Base-by-base conservation (phyloP, 2,329 filamentous ascomycete genomes). In the Rhynchosporium agropyri region DNA sequence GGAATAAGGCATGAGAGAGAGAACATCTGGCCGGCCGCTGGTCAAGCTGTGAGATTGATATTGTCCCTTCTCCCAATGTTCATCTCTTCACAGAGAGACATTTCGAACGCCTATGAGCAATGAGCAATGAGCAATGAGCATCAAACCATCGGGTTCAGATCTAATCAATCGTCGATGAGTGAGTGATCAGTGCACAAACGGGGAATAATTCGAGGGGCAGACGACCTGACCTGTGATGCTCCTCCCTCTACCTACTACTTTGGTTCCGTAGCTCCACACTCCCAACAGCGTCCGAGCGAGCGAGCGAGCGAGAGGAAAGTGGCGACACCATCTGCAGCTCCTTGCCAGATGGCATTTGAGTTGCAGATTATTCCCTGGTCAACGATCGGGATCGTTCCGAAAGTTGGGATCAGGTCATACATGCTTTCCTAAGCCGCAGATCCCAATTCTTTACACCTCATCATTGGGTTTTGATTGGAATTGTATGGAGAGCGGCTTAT, bases 291-390 rank as follows among this genome's bases (percentile, higher is more conserved):
- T 20, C 20, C 20, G 20, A 20, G 20, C 20, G 20, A 20, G 20
- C 20, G 20, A 20, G 20, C 20, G 20, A 20, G 20, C 20, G 20
- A 20, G 20, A n/a, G 42, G 40, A 15, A 42, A 42, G 38, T 53
- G 33, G 50, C 33, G 50, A 53, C 50, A 15, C 31, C 50, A 31
- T 31, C 36, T n/a, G 26, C n/a, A n/a, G 50, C 50, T 31, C 50
- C 38, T 46, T 4, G 33, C 36, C 33, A 26, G 33, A 53, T 38
- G 3, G 43, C 5, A 46, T 46, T 5, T 9, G 6, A 36, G 33
- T 2, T 33, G 33, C 15, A 40, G 31, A 1, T 38, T 12, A 8
- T 53, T 31, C 50, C 50, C 33, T 38, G 50, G 38, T 20, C n/a
- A 53, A 12, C 10, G 15, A 3, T 53, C 50, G 33, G 50, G 38